phyloP scores from a whole-genome alignment of 2,329 filamentous ascomycete species.

The Fusarium armeniacum region DNA sequence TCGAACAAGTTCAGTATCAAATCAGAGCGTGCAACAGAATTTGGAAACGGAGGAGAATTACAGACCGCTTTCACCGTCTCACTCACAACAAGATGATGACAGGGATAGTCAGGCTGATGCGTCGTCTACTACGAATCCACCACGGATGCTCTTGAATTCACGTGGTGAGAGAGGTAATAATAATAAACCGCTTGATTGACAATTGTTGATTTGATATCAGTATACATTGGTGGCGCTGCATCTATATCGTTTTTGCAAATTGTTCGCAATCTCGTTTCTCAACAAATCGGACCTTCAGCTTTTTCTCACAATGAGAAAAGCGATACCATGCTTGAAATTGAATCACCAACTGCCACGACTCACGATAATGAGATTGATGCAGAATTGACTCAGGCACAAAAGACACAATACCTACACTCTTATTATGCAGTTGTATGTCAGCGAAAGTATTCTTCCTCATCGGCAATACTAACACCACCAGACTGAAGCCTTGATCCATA shows the following conservation, averaged over 20 bases:
- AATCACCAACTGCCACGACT: constrained; percentile 31
- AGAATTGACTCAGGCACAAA: constrained; percentile 3
- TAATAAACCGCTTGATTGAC: background rate
- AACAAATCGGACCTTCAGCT: constrained; percentile 48
- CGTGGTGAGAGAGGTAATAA: constrained; percentile 65
- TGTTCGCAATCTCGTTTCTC: constrained; percentile 46
- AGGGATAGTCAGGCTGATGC: constrained; percentile 34
- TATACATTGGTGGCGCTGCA: constrained; percentile 65
- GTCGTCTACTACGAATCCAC: constrained; percentile 38
- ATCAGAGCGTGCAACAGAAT: constrained; percentile 14
- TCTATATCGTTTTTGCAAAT: constrained; percentile 68
- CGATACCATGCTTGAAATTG: constrained; percentile 49
- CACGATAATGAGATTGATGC: constrained; percentile 1
- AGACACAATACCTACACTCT: constrained; percentile 27
- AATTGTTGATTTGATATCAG: constrained; percentile 45
- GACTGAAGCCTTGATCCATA: constrained; percentile 55
- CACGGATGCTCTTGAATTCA: constrained; percentile 65
- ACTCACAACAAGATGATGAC: constrained; percentile 48
- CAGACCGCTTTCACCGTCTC: constrained; percentile 51
- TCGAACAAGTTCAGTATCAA: constrained; percentile 3
- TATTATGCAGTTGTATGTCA: constrained; percentile 41
- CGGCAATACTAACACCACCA: background rate
- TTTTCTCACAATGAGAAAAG: constrained; percentile 50
- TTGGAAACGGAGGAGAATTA: constrained; percentile 35
- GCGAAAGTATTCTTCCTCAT: rapidly evolving